Conservation (phyloP, 2,329 filamentous ascomycete species). For the Fusarium azukiicola region DNA sequence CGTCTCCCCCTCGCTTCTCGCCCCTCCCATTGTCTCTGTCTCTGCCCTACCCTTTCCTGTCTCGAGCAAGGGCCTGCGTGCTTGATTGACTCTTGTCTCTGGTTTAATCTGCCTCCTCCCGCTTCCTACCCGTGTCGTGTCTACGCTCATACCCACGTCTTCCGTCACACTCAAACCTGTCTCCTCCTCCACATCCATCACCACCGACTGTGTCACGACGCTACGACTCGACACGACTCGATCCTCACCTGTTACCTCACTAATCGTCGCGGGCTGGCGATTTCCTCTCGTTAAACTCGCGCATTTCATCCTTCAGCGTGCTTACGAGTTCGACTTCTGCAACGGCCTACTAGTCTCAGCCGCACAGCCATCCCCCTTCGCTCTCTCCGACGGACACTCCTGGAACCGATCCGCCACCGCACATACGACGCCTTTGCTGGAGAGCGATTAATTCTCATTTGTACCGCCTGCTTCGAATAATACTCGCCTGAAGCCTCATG, state of each 20-base stretch:
- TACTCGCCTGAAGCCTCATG: constrained; percentile 33
- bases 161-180: constrained; percentile 28
- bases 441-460: constrained; percentile 26
- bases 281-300: constrained; percentile 49
- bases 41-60: constrained; percentile 31
- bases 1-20: constrained; percentile 21
- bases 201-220: constrained; percentile 42
- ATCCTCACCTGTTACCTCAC: constrained; percentile 5
- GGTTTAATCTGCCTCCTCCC: constrained; percentile 46
- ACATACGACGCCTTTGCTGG: constrained; percentile 28
- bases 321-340: constrained; percentile 29
- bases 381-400: constrained; percentile 39
- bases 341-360: constrained; percentile 31
- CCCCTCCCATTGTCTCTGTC: constrained; percentile 34
- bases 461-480: constrained; percentile 18
- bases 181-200: constrained; percentile 34
- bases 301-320: constrained; percentile 39
- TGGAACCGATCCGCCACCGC: constrained; percentile 41
- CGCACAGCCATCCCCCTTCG: constrained; percentile 24
- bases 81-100: constrained; percentile 34
- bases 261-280: constrained; percentile 56
- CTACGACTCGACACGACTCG: constrained; percentile 37
- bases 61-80: constrained; percentile 19
- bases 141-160: constrained; percentile 24
- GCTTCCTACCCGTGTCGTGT: constrained; percentile 35